These are phyloP conservation scores for Cicer pinnatifidum DNA, from an alignment of 306 rosid species.

Conservation along the genomic window DNA sequence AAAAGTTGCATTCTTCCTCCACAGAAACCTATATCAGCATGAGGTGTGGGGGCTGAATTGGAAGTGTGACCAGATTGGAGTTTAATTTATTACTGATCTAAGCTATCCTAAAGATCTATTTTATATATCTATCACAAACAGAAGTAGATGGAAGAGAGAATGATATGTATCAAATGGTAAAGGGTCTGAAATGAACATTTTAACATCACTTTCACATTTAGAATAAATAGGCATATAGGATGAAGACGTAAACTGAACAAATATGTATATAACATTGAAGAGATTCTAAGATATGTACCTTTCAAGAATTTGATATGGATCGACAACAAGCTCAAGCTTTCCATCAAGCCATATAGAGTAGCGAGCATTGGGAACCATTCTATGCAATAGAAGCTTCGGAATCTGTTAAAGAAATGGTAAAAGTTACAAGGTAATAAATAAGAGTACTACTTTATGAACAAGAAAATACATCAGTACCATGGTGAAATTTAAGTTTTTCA, in stretches of 20 bases:
- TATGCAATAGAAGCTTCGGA: slow-evolving; percentile 91
- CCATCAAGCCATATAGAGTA: slow-evolving; percentile 94
- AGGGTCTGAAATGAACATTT: slow-evolving; percentile 11
- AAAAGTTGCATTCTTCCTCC: slow-evolving; percentile 94
- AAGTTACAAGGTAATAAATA: slow-evolving; percentile 38
- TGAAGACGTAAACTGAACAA: neutral
- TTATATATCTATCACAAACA: slow-evolving; percentile 10
- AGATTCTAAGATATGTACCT: slow-evolving; percentile 56
- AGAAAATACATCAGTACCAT: slow-evolving; percentile 32
- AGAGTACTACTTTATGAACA: slow-evolving; percentile 9
- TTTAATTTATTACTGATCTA: slow-evolving; percentile 1
- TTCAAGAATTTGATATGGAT: slow-evolving; percentile 90
- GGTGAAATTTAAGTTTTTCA: neutral
- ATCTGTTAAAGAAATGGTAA: slow-evolving; percentile 58
- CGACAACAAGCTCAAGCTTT: slow-evolving; percentile 89
- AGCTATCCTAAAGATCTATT: neutral
- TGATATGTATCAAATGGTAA: slow-evolving; percentile 1
- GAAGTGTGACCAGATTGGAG: slow-evolving; percentile 9
- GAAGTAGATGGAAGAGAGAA: slow-evolving; percentile 24
- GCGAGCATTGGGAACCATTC: slow-evolving; percentile 88
- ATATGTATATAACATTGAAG: slow-evolving; percentile 9
- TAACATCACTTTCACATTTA: slow-evolving; percentile 27
- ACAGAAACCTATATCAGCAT: slow-evolving; percentile 71
- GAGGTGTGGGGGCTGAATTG: neutral
- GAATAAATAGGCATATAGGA: slow-evolving; percentile 33